Percentiles rank a stretch among this genome's conserved stretches.
Evolutionary conservation across 2,329 filamentous ascomycete genomes (phyloP).

Genomic region (Sporothrix curviconia): DNA sequence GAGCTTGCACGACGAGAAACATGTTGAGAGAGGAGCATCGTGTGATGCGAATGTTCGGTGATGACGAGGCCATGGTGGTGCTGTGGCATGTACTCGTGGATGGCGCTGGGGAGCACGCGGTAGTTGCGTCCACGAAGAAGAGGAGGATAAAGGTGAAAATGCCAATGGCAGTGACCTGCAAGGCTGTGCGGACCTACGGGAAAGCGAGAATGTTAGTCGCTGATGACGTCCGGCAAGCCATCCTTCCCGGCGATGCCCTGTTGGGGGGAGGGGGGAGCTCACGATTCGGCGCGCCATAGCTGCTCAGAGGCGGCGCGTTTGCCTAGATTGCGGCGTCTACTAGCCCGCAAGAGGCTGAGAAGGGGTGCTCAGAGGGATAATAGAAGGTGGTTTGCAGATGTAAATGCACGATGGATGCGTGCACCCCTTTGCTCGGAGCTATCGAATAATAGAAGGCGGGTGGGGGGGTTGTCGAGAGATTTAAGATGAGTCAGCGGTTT

Average conservation of each 20-base stretch:
- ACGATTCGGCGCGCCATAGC: slow-evolving; percentile 29
- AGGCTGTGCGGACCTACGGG: slow-evolving; percentile 56
- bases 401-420: too few relatives aligned
- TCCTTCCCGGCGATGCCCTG: too few relatives aligned
- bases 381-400: too few relatives aligned
- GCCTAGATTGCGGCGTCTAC: background rate
- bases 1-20: slow-evolving; percentile 69
- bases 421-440: too few relatives aligned
- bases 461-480: too few relatives aligned
- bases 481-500: background rate
- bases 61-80: slow-evolving; percentile 80
- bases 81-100: slow-evolving; percentile 80
- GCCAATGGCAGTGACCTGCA: slow-evolving; percentile 65
- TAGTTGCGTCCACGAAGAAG: slow-evolving; percentile 82
- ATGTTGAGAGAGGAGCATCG: slow-evolving; percentile 69
- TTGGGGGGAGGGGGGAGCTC: slow-evolving; percentile 12
- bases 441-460: too few relatives aligned
- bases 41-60: slow-evolving; percentile 73
- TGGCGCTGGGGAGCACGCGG: slow-evolving; percentile 73
- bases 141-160: slow-evolving; percentile 63
- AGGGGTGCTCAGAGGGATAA: too few relatives aligned
- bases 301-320: background rate
- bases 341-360: too few relatives aligned
- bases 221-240: too few relatives aligned
- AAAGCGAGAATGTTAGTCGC: too few relatives aligned